Evolutionary conservation across 352 stramenopile genomes (phyloP), one percentile per base, ranked within the genome.

Genomic region (Pythium folliculosum): DNA sequence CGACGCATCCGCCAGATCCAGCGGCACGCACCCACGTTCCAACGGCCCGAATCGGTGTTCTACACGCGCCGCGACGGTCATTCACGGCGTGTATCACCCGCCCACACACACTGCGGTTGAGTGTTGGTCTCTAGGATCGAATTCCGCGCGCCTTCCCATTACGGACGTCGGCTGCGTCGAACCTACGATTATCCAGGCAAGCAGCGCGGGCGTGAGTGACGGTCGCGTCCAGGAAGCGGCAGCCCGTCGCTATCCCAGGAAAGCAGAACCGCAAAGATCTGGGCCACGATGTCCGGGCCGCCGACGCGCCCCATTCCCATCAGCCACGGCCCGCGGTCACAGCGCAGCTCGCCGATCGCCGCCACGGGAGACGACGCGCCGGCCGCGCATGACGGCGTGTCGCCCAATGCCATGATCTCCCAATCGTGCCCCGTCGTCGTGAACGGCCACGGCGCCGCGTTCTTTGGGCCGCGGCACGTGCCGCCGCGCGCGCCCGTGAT

Each of bases 261-360:
- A 32, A n/a, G 25, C n/a, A 61, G 23, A 45, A 54, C 14, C 25
- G 13, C 25, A 65, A 51, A 53, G 49, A 66, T 54, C 57, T 19
- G 48, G 25, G 27, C 16, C 22, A 25, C 17, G 25, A 72, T 87
- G 79, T 73, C 73, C 21, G 71, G 67, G 27, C 51, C 69, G 27
- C 51, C 69, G 30, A 80, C 77, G 56, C 77, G 80, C 22, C 80
- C 80, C 27, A 89, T 86, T 63, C 80, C 75, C 5, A 89, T 89
- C 49, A 73, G 74, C 60, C 64, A 74, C 57, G 56, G 70, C 62
- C 75, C 52, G 54, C 67, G 77, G 38, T 85, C 76, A 17, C 77
- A 84, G 62, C 80, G 77, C 56, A 73, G 69, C 21, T 89, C 80
- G 56, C 65, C 63, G 6, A 48, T 65, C 22, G 78, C 6, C 35